Percentiles rank a stretch among this genome's conserved stretches.
phyloP scores from a whole-genome alignment of 2,329 filamentous ascomycete genomes.

The Fusarium succisae region DNA sequence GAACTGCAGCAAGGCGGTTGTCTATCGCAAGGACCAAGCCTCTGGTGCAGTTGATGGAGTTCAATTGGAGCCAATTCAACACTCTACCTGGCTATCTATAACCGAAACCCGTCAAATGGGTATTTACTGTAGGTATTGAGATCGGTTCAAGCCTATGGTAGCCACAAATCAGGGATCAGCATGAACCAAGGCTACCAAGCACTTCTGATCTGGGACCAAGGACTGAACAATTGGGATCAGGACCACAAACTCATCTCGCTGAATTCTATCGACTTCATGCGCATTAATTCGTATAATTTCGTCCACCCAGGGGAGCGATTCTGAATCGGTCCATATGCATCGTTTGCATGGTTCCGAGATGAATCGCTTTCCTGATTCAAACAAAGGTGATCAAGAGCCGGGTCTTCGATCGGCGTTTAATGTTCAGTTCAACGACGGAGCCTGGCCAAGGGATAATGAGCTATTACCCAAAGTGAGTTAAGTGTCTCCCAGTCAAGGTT shows the following conservation, averaged over 20 bases:
- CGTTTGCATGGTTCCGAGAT: constrained; percentile 39
- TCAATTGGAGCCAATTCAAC: neutral
- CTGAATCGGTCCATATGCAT: constrained; percentile 31
- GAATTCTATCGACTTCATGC: constrained; percentile 30
- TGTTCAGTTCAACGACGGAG: constrained; percentile 30
- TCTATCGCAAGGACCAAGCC: neutral
- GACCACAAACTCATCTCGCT: constrained; percentile 24
- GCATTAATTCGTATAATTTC: constrained; percentile 37
- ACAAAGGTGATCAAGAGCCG: constrained; percentile 41
- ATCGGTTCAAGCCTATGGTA: neutral
- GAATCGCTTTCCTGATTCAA: constrained; percentile 35
- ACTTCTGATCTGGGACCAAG: constrained; percentile 6
- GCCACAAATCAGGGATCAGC: neutral
- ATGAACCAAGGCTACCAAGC: constrained; percentile 6
- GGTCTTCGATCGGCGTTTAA: constrained; percentile 47
- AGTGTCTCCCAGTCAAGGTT: constrained; percentile 37
- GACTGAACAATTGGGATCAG: constrained; percentile 22
- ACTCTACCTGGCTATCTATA: neutral
- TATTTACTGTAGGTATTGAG: neutral
- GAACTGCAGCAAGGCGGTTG: neutral
- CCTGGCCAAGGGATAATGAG: constrained; percentile 30
- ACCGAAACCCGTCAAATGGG: neutral
- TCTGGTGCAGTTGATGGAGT: neutral
- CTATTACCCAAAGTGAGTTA: constrained; percentile 39
- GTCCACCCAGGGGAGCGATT: constrained; percentile 18